These are phyloP conservation scores for Aspergillus japonicus DNA, from an alignment of 2,329 filamentous ascomycete species.

Conservation along the genomic window DNA sequence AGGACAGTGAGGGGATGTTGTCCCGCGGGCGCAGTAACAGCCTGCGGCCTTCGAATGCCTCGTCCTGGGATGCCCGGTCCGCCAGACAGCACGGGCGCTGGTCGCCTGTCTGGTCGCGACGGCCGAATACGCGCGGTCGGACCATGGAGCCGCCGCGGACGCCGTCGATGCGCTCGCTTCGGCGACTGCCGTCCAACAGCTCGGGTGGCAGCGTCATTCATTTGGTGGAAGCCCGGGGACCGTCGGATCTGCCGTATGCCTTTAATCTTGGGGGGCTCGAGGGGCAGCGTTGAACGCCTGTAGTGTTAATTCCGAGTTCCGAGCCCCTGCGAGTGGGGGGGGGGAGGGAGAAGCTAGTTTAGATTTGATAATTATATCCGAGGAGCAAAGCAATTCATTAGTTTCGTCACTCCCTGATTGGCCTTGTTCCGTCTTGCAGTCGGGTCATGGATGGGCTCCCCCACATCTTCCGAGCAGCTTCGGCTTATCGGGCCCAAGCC, in stretches of 20 bases:
- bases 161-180: slow-evolving; percentile 38
- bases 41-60: slow-evolving; percentile 27
- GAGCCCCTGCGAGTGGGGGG: neutral
- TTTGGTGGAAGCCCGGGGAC: slow-evolving; percentile 29
- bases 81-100: slow-evolving; percentile 19
- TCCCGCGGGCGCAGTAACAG: slow-evolving; percentile 26
- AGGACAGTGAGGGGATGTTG: slow-evolving; percentile 18
- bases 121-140: slow-evolving; percentile 12
- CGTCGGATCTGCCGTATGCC: slow-evolving; percentile 37
- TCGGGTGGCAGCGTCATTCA: slow-evolving; percentile 43
- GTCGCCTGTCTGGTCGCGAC: slow-evolving; percentile 18
- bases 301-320: neutral
- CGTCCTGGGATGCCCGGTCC: slow-evolving; percentile 32
- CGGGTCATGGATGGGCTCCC: no score
- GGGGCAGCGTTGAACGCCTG: neutral
- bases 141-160: slow-evolving; percentile 24
- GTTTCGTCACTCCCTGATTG: neutral
- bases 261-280: slow-evolving; percentile 22
- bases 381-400: neutral
- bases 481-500: neutral
- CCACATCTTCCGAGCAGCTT: neutral
- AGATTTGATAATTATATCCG: neutral
- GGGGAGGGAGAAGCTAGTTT: neutral
- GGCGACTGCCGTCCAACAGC: slow-evolving; percentile 32
- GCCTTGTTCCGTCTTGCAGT: neutral